Evolutionary conservation across 1,284 basidiomycete genomes (phyloP).

Genomic region (Paramarasmius palmivorus): DNA sequence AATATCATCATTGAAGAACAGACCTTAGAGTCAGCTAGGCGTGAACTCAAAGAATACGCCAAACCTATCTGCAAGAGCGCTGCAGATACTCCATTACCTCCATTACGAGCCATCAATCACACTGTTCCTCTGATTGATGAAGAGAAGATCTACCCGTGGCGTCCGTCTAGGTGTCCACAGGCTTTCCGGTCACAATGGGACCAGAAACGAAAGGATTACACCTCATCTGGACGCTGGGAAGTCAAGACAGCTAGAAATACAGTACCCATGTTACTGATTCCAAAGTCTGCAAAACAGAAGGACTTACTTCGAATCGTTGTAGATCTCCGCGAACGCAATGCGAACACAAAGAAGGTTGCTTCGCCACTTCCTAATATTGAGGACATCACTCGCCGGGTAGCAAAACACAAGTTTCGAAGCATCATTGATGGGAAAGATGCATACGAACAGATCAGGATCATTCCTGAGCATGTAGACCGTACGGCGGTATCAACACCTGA

Average conservation of each 20-base stretch:
- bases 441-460: constrained; percentile 30
- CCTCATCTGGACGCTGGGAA: constrained; percentile 28
- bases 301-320: constrained; percentile 22
- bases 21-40: constrained; percentile 14
- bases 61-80: constrained; percentile 24
- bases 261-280: constrained; percentile 34
- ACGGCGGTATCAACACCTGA: constrained; percentile 23
- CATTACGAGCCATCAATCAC: constrained; percentile 33
- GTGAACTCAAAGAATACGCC: constrained; percentile 22
- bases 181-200: constrained; percentile 26
- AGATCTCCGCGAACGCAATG: constrained; percentile 24
- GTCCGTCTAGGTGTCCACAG: constrained; percentile 28
- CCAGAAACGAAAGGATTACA: constrained; percentile 22
- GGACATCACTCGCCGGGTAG: constrained; percentile 29
- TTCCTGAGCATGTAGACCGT: constrained; percentile 24
- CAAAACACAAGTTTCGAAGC: constrained; percentile 26
- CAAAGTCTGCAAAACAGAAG: constrained; percentile 24
- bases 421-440: constrained; percentile 28
- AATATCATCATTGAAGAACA: constrained; percentile 18
- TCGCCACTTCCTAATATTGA: constrained; percentile 15
- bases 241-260: constrained; percentile 27
- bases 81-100: constrained; percentile 27
- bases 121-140: constrained; percentile 32
- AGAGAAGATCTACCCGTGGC: constrained; percentile 27
- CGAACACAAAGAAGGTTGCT: constrained; percentile 21